Percentiles rank a stretch among this genome's conserved stretches.
Conservation (phyloP, 164 flowering plant genomes). For the Nelumbo lutea region DNA sequence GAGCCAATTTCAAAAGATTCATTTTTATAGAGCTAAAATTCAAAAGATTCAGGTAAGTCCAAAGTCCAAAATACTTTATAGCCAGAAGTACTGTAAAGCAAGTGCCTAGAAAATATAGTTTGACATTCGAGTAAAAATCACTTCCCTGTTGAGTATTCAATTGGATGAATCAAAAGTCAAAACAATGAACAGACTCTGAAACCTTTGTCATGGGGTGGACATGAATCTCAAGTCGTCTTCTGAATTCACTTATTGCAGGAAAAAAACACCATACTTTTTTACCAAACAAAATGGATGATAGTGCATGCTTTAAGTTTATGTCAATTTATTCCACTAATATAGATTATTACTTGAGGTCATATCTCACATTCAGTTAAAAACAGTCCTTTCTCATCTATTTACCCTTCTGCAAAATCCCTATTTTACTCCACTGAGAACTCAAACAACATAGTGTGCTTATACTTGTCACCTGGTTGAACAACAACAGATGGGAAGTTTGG, state of each 20-base stretch:
- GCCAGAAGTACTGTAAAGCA: too few species aligned
- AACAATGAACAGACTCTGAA: not conserved
- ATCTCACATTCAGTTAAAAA: not conserved
- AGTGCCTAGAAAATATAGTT: not conserved
- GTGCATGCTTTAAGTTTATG: not conserved
- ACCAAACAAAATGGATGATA: not conserved
- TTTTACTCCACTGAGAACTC: constrained; percentile 65
- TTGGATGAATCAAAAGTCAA: not conserved
- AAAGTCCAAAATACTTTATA: too few species aligned
- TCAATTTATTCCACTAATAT: not conserved
- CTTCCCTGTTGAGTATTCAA: not conserved
- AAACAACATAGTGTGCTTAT: constrained; percentile 76
- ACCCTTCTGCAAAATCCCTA: not conserved
- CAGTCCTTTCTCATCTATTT: not conserved
- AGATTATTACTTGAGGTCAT: not conserved
- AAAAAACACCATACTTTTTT: not conserved
- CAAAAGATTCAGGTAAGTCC: too few species aligned
- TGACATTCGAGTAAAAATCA: not conserved
- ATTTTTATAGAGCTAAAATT: too few species aligned
- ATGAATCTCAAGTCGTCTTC: not conserved
- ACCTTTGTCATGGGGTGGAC: not conserved
- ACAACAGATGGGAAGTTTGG: constrained; percentile 81
- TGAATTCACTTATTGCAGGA: not conserved
- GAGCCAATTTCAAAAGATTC: too few species aligned
- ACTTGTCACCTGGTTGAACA: constrained; percentile 75